Conservation (phyloP, 2,329 filamentous ascomycete genomes). For the Diplodia scrobiculata region DNA sequence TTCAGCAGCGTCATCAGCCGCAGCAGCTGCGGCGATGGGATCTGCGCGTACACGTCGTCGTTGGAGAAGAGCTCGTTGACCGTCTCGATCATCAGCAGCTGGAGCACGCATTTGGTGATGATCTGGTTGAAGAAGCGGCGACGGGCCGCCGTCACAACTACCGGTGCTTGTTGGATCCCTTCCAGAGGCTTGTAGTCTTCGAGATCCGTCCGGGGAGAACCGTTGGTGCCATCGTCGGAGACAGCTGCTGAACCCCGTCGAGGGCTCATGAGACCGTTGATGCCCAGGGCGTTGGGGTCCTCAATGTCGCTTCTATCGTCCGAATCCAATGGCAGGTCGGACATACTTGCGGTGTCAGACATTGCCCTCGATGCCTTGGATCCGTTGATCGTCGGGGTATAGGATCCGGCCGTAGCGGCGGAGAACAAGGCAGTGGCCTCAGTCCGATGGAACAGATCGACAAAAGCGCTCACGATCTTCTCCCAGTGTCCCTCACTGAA, state of each 20-base stretch:
- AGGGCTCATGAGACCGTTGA: constrained; percentile 45
- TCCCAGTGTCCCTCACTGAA: constrained; percentile 86
- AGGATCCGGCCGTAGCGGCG: constrained; percentile 61
- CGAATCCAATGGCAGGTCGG: constrained; percentile 40
- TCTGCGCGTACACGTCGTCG: constrained; percentile 88
- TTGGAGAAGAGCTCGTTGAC: constrained; percentile 99
- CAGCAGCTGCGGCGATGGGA: constrained; percentile 85
- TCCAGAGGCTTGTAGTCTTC: constrained; percentile 77
- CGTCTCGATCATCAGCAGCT: constrained; percentile 98
- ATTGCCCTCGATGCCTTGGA: constrained; percentile 46
- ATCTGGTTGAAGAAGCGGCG: constrained; percentile 98
- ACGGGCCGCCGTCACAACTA: constrained; percentile 89
- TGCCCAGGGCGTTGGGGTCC: constrained; percentile 48
- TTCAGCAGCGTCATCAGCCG: constrained; percentile 93
- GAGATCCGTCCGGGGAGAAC: constrained; percentile 55
- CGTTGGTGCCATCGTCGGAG: constrained; percentile 40
- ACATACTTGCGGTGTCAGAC: constrained; percentile 37
- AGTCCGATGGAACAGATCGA: constrained; percentile 90
- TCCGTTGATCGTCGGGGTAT: constrained; percentile 46
- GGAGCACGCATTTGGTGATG: constrained; percentile 95
- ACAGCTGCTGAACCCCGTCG: constrained; percentile 40
- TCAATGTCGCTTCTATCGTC: constrained; percentile 35
- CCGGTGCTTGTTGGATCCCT: constrained; percentile 78
- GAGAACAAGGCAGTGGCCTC: constrained; percentile 96
- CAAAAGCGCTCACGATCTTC: constrained; percentile 93